phyloP scores from a whole-genome alignment of 2,329 filamentous ascomycete genomes.

The Aspergillus amoenus region DNA sequence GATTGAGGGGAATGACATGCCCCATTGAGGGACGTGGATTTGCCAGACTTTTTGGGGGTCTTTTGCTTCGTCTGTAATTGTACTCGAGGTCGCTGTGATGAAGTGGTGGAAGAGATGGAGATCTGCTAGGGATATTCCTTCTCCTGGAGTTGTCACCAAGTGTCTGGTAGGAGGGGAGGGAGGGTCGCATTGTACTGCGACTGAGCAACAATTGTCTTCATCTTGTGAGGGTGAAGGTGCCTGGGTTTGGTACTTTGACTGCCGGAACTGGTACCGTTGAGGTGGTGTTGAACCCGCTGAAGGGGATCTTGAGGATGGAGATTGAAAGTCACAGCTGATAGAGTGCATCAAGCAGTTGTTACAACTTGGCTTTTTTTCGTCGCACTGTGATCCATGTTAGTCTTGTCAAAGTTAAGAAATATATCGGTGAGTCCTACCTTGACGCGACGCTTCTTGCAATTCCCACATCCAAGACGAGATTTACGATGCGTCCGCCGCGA shows the following conservation, averaged over 20 bases:
- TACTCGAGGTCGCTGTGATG: conserved; percentile 25
- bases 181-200: conserved; percentile 19
- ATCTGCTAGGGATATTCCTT: conserved; percentile 27
- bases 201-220: not conserved
- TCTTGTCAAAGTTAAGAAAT: no score
- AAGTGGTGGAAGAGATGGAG: conserved; percentile 35
- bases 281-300: conserved; percentile 5
- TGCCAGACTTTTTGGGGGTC: conserved; percentile 29
- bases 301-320: conserved; percentile 8
- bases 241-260: conserved; percentile 20
- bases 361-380: conserved; percentile 34
- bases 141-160: not conserved
- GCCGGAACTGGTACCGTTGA: conserved; percentile 19
- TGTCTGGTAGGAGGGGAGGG: not conserved
- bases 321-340: conserved; percentile 27
- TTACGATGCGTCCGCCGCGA: conserved; percentile 34
- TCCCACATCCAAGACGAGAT: conserved; percentile 33
- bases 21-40: conserved; percentile 31
- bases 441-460: conserved; percentile 35
- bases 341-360: conserved; percentile 30
- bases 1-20: conserved; percentile 31
- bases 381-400: conserved; percentile 27
- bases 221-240: conserved; percentile 6
- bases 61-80: conserved; percentile 23
- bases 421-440: conserved; percentile 26